Evolutionary conservation across 164 flowering plant species (phyloP), one percentile per base, ranked within the genome.

Genomic region (Cinnamomum chago): DNA sequence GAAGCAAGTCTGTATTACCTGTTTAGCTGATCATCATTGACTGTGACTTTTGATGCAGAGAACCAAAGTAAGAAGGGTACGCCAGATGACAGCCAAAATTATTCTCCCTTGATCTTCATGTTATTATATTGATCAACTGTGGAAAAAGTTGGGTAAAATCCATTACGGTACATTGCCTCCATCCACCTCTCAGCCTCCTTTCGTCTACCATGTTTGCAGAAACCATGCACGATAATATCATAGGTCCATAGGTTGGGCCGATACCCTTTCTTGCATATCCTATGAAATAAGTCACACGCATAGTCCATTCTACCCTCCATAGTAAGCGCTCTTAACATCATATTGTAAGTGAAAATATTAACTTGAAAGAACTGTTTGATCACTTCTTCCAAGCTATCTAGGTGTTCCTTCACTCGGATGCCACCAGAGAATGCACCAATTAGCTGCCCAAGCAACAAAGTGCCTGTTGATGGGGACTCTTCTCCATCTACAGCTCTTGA

Each of bases 221-320:
- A 82, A 72, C 91, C 92, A 78, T 77, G 80, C 0, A 82, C 82
- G 23, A 92, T 64, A 17, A 78, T 86, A 67, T 84, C 87, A 76
- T 88, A 90, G 72, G 90, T 90, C 89, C 87, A 90, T 50, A 69
- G 55, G 75, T 91, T 87, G 47, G 98, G 97, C 67, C 88, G 71
- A 82, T 78, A 82, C 11, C 98, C 95, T 73, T 73, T 93, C 58
- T 76, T 73, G 20, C 84, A 27, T 18, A 93, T 76, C 76, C 79
- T 75, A 24, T 85, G 3, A 60, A 86, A 87, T 52, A 87, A 73
- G 23, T 80, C 73, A 33, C 75, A 67, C 28, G 93, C 92, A 23
- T 25, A 35, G 65, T 88, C 90, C 62, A 88, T 78, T 13, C 62
- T 50, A 2, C 82, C 75, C 2, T 17, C 71, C 73, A 55, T 78